phyloP scores from a whole-genome alignment of 2,329 filamentous ascomycete genomes.

The Colletotrichum gigasporum region DNA sequence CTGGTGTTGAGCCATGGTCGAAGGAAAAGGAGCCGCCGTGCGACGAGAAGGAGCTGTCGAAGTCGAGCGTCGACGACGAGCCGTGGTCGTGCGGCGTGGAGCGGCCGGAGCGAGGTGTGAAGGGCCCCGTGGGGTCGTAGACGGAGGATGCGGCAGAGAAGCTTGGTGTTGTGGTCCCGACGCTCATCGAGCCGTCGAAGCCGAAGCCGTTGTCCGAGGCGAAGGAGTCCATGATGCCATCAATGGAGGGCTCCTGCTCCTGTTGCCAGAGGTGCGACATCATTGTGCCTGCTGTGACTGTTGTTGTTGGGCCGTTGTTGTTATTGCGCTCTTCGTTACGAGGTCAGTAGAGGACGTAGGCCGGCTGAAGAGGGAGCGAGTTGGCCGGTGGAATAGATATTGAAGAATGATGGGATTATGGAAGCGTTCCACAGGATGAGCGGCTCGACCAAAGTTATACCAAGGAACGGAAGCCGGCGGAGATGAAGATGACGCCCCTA shows the following conservation, averaged over 20 bases:
- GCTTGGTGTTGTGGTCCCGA: conserved; percentile 31
- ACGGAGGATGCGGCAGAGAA: conserved; percentile 44
- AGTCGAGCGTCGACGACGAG: conserved; percentile 43
- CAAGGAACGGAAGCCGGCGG: conserved; percentile 45
- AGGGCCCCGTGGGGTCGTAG: conserved; percentile 55
- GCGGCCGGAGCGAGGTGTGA: conserved; percentile 54
- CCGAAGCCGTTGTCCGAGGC: conserved; percentile 28
- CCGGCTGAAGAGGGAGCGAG: conserved; percentile 30
- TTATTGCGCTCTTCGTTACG: not conserved
- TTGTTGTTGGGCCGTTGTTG: conserved; percentile 26
- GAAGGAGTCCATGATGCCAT: conserved; percentile 32
- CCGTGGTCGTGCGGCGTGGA: conserved; percentile 49
- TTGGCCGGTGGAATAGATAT: conserved; percentile 24
- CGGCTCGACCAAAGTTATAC: conserved; percentile 53
- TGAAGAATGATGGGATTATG: conserved; percentile 35
- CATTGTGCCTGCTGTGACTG: conserved; percentile 24
- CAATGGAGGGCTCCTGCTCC: conserved; percentile 28
- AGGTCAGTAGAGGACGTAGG: conserved; percentile 22
- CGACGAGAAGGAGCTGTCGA: conserved; percentile 44
- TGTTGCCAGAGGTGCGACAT: conserved; percentile 31
- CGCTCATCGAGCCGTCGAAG: conserved; percentile 29
- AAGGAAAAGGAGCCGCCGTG: conserved; percentile 37
- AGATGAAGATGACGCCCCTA: conserved; percentile 40
- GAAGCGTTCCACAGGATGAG: conserved; percentile 40
- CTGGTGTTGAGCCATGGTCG: conserved; percentile 24